Conservation (phyloP, 1,284 basidiomycete species). For the Cryptococcus neoformans region DNA sequence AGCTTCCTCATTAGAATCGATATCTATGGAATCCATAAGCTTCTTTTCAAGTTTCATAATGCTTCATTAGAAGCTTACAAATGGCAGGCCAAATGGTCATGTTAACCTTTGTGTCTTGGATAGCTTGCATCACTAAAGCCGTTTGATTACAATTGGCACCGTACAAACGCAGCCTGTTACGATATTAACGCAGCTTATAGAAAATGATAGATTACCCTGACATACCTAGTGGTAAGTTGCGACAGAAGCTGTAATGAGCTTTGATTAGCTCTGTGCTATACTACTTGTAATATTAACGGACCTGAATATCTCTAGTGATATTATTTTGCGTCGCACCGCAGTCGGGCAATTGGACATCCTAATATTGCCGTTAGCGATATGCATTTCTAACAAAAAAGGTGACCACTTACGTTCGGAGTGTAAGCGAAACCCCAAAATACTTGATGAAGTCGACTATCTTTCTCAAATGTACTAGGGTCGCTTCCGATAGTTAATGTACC, state of each 20-base stretch:
- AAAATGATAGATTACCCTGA: too few relatives aligned
- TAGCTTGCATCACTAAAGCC: conserved; percentile 64
- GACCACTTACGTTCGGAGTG: conserved; percentile 57
- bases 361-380: not conserved
- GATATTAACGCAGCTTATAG: not conserved
- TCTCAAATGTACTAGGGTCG: conserved; percentile 64
- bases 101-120: conserved; percentile 83
- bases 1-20: conserved; percentile 62
- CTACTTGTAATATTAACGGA: conserved; percentile 5
- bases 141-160: conserved; percentile 55
- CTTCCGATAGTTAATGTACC: conserved; percentile 50
- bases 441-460: conserved; percentile 60
- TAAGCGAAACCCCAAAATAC: conserved; percentile 72
- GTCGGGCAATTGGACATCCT: conserved; percentile 29
- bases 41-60: not conserved
- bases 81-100: conserved; percentile 83
- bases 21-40: conserved; percentile 29
- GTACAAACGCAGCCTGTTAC: conserved; percentile 37
- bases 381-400: not conserved
- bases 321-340: conserved; percentile 51
- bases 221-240: conserved; percentile 39
- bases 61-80: conserved; percentile 47
- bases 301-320: conserved; percentile 52
- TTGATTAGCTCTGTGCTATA: not conserved
- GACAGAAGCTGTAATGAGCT: conserved; percentile 32